Evolutionary conservation across 345 rosid genomes (phyloP).

Genomic region (Zanthoxylum bungeanum): DNA sequence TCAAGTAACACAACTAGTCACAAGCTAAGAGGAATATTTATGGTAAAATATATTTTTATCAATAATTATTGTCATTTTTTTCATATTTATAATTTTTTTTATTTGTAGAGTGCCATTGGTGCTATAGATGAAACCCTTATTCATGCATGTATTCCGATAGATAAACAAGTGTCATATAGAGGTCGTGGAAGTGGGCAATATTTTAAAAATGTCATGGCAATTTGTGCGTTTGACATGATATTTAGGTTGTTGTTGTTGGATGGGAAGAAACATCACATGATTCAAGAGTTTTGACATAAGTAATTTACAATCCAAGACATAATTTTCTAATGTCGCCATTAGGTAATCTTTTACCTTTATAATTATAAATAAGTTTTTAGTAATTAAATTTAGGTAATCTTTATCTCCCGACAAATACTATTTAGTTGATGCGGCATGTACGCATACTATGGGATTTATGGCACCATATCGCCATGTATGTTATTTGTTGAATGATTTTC

Average conservation of each 20-base stretch:
- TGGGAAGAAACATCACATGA: neutral
- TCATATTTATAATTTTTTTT: neutral
- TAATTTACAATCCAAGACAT: no score
- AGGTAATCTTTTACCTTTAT: no score
- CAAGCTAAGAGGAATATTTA: no score
- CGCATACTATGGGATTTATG: no score
- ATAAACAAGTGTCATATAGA: neutral
- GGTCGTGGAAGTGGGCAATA: neutral
- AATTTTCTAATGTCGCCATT: no score
- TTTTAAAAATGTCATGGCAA: neutral
- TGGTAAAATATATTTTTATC: no score
- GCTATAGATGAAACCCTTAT: neutral
- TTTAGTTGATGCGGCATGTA: no score
- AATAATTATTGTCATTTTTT: neutral
- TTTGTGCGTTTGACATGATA: neutral
- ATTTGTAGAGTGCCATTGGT: neutral
- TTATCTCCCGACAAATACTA: no score
- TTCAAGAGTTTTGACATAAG: neutral
- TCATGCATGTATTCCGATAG: neutral
- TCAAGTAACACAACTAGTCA: neutral
- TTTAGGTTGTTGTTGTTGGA: neutral
- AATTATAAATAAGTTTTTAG: no score
- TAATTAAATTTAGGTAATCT: no score
- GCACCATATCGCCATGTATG: no score
- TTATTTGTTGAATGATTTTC: no score